phyloP scores from a whole-genome alignment of 306 rosid species.

The Quillaja saponaria region DNA sequence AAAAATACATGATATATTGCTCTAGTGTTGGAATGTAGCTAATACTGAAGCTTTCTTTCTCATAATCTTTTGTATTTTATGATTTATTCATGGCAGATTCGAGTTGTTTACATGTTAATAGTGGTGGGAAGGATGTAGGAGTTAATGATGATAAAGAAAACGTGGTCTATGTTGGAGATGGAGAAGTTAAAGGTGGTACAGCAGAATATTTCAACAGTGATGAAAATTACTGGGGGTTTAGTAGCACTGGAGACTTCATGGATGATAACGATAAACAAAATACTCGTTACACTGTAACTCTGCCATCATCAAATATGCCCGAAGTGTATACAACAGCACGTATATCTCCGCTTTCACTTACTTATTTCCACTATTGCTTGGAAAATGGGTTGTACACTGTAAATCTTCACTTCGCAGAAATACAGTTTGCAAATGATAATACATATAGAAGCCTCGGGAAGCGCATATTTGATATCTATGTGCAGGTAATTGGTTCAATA shows the following conservation, averaged over 20 bases:
- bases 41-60: constrained; percentile 10
- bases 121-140: constrained; percentile 49
- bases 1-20: no score
- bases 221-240: constrained; percentile 46
- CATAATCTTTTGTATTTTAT: constrained; percentile 3
- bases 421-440: constrained; percentile 56
- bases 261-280: constrained; percentile 45
- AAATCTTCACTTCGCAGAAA: constrained; percentile 66
- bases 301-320: constrained; percentile 42
- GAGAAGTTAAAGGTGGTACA: constrained; percentile 40
- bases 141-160: constrained; percentile 25
- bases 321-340: constrained; percentile 59
- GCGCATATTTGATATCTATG: constrained; percentile 61
- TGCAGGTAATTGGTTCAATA: constrained; percentile 54
- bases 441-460: constrained; percentile 54
- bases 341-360: constrained; percentile 54
- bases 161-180: constrained; percentile 43
- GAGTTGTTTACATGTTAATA: constrained; percentile 60
- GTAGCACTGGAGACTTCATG: constrained; percentile 60
- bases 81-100: constrained; percentile 55
- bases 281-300: constrained; percentile 37
- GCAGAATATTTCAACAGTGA: constrained; percentile 28
- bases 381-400: constrained; percentile 64
- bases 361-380: constrained; percentile 74
- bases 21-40: not conserved